Percentiles rank a stretch among this genome's conserved stretches.
Evolutionary conservation across 108 stramenopile species (phyloP).

Genomic region (Cyclotella cryptica): DNA sequence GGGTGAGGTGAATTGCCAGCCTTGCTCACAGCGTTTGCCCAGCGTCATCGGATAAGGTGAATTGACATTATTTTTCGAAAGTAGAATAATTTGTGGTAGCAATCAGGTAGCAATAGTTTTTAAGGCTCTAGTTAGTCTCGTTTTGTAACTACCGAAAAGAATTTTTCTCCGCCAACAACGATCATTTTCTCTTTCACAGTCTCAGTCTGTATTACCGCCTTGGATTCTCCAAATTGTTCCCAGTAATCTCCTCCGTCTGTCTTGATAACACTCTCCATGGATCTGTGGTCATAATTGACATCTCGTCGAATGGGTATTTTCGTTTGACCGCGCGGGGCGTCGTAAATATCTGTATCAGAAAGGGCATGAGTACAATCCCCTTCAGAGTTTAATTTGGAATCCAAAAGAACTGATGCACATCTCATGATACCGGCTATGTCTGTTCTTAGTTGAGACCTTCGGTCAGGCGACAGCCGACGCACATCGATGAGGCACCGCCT

Average conservation of each 20-base stretch:
- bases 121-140: constrained; percentile 8
- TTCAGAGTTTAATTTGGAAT: constrained; percentile 17
- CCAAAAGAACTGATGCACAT: constrained; percentile 56
- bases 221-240: constrained; percentile 34
- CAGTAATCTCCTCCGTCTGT: constrained; percentile 28
- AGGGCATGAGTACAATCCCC: constrained; percentile 4
- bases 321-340: constrained; percentile 49
- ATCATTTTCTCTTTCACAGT: constrained; percentile 44
- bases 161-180: constrained; percentile 28
- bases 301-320: constrained; percentile 49
- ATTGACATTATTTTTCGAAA: too few relatives aligned
- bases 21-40: too few relatives aligned
- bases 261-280: neutral
- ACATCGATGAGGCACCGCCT: constrained; percentile 57
- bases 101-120: too few relatives aligned
- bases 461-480: constrained; percentile 38
- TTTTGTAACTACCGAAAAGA: constrained; percentile 46
- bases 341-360: constrained; percentile 53
- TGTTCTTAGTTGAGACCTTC: constrained; percentile 32
- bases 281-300: neutral
- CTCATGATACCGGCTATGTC: constrained; percentile 55
- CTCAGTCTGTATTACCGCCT: constrained; percentile 31
- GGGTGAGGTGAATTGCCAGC: too few relatives aligned
- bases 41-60: too few relatives aligned
- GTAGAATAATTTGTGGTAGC: too few relatives aligned